Evolutionary conservation across 371 early-diverging fungal species (phyloP).

Genomic region (Circinella minor): DNA sequence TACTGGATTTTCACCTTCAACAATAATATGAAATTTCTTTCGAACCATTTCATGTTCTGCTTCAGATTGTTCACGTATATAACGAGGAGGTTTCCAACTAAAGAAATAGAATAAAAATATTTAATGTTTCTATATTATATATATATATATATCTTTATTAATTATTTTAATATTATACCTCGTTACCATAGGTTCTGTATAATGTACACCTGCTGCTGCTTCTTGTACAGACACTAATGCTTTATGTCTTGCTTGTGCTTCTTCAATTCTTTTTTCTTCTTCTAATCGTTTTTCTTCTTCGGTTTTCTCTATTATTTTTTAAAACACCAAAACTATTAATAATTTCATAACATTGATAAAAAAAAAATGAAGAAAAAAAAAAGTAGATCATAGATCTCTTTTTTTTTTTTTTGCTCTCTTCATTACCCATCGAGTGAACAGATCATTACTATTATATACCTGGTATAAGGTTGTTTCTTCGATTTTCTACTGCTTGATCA

Average conservation of each 20-base stretch:
- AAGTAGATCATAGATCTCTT: no score
- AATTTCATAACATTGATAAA: no score
- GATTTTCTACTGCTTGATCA: conserved; percentile 83
- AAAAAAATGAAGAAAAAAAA: no score
- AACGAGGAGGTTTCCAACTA: conserved; percentile 84
- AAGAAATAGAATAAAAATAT: no score
- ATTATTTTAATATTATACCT: conserved; percentile 40
- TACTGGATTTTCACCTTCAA: conserved; percentile 75
- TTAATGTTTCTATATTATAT: no score
- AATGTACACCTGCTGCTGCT: conserved; percentile 84
- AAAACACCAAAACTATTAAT: background rate
- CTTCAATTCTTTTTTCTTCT: conserved; percentile 82
- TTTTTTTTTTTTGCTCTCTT: no score
- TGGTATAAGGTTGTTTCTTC: conserved; percentile 59
- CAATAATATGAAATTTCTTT: conserved; percentile 73
- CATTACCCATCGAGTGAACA: background rate
- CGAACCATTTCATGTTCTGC: conserved; percentile 60
- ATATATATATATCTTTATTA: no score
- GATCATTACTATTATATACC: conserved; percentile 25
- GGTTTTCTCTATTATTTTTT: conserved; percentile 60
- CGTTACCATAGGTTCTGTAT: conserved; percentile 85
- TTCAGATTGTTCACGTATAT: conserved; percentile 62
- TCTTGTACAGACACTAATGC: conserved; percentile 86
- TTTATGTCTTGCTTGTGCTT: conserved; percentile 81
- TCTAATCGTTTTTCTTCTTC: conserved; percentile 84